Evolutionary conservation across 441 rosid species (phyloP), one percentile per base, ranked within the genome.

Genomic region (Bocquillonia castaneifolia): DNA sequence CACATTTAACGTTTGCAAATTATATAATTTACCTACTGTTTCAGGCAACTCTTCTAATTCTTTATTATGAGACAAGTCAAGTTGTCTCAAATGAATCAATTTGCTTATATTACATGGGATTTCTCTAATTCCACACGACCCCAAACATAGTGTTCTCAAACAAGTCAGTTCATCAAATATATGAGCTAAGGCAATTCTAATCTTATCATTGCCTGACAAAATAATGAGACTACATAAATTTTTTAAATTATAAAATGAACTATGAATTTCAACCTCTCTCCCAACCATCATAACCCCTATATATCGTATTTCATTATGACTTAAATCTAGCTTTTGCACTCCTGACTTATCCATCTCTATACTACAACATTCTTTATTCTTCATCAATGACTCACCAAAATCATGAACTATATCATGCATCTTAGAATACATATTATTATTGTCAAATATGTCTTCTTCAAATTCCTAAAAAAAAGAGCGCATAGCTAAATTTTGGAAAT

Each of bases 391-490:
- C 1, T 17, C 0, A 4, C 10, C 42, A 17, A 57, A 57, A 57
- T 57, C 23, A 9, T 57, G 61, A 0, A 57, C 61, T n/a, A 58
- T 0, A 58, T 58, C 44, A 58, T 58, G 63, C 42, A 58, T 58
- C 23, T n/a, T 58, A 58, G 25, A 58, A 6, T 14, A 17, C 15
- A 2, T 45, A 13, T 5, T 12, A 42, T 12, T 13, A 36, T 4
- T 36, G 4, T 4, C 6, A 36, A 5, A 7, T 2, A 5, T 12
- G 12, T 3, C 5, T 36, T 32, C 63, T 18, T 58, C 44, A 34
- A 32, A 17, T 18, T 58, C 63, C 7, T 58, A 15, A 36, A 32
- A 34, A 13, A 58, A 39, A 58, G 26, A 58, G 23, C 25, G 39
- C 63, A 34, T 58, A 12, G 5, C 63, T 58, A 58, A n/a, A 36